Percentiles rank a stretch among this genome's conserved stretches.
Evolutionary conservation across 2,329 filamentous ascomycete species (phyloP).

Genomic region (Fusarium secorum): DNA sequence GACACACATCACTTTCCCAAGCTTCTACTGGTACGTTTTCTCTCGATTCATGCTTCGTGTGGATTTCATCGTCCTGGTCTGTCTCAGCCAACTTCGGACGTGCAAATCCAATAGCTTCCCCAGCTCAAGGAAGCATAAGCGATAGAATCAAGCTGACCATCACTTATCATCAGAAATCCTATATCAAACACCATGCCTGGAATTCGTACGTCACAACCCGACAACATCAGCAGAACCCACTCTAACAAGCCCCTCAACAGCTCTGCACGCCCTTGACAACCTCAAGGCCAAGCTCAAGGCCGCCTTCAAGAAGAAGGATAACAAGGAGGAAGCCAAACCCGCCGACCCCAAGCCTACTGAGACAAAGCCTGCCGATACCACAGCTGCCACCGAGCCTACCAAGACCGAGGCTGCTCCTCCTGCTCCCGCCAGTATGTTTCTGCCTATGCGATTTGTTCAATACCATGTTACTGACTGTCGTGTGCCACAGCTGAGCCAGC

Average conservation of each 20-base stretch:
- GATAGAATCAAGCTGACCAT: constrained; percentile 20
- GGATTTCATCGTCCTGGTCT: neutral
- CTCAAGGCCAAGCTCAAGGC: constrained; percentile 64
- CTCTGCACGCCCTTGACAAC: constrained; percentile 61
- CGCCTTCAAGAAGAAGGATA: constrained; percentile 59
- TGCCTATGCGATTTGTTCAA: neutral
- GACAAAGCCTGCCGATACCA: constrained; percentile 23
- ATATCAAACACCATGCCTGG: constrained; percentile 56
- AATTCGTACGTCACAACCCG: constrained; percentile 55
- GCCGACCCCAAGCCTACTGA: constrained; percentile 35
- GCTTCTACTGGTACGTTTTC: constrained; percentile 15
- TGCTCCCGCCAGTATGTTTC: constrained; percentile 44
- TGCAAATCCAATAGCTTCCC: neutral
- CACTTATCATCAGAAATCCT: constrained; percentile 1
- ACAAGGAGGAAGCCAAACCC: constrained; percentile 45
- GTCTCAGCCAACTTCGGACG: neutral
- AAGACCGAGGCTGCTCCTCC: constrained; percentile 48
- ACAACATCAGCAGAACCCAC: neutral
- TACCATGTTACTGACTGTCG: constrained; percentile 12
- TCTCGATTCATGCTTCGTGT: neutral
- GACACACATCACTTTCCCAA: neutral
- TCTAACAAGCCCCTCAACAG: constrained; percentile 48
- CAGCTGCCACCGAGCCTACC: constrained; percentile 44
- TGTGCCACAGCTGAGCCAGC: constrained; percentile 36
- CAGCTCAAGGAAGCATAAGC: neutral